Evolutionary conservation across 495 filamentous ascomycete genomes (phyloP), one percentile per base, ranked within the genome.

Genomic region (Trichodelitschia bisporula): DNA sequence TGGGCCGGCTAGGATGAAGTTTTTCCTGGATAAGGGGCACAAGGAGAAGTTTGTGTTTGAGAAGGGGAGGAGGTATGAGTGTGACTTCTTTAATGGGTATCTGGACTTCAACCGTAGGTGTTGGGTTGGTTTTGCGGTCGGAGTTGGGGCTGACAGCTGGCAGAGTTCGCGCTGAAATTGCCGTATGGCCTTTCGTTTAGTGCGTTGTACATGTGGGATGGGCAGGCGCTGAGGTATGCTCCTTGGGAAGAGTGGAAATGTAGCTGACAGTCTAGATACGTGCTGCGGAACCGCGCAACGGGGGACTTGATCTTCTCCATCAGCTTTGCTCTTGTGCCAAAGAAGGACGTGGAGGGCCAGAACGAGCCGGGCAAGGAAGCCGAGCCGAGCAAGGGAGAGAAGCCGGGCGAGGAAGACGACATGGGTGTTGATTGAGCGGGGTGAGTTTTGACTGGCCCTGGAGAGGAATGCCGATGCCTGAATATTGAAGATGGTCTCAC

Each of bases 71-170:
- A 51, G 59, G 28, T 91, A 90, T 47, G 50, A 57, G 17, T 61
- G 65, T 26, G 84, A 93, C 49, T 93, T 97, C 50, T 86, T 69
- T 40, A 93, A 92, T 44, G 68, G 71, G n/a, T 92, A 83, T 55
- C 45, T 97, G 25, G 74, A 82, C 46, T 90, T 93, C 42, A 69
- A 66, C 44, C 60, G 68, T 70, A 36, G 30, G 52, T 50, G 26
- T 19, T 12, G 28, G 14, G 13, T 26, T 30, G n/a, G 25, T 39
- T 12, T 13, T 33, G 26, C 18, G 15, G 41, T 16, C 15, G 3
- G 4, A 15, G 15, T 11, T 36, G 24, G n/a, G 30, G 18, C 18
- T 30, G 15, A 28, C 3, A 19, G 9, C 32, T 24, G n/a, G 36
- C 39, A 58, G 72, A 72, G 32, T 75, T 89, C 38, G 59, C 69